These are phyloP conservation scores for Ogataea hybrid DNA, from an alignment of 1,139 yeast species.

Conservation along the genomic window DNA sequence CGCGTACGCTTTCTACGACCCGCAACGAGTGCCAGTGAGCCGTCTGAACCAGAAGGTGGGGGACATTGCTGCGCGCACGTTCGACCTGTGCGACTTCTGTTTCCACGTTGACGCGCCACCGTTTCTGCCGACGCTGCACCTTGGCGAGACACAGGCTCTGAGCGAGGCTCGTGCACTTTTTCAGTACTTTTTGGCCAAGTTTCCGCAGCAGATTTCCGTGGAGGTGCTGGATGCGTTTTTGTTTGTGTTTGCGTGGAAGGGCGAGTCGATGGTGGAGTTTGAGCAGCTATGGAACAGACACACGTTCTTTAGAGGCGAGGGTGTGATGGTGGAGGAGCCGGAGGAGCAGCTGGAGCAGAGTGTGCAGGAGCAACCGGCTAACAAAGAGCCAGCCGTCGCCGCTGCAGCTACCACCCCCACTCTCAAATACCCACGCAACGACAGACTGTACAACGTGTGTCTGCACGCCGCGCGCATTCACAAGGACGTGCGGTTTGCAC, in stretches of 20 bases:
- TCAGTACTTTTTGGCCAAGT: conserved; percentile 47
- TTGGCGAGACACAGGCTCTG: conserved; percentile 41
- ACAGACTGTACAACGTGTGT: conserved; percentile 58
- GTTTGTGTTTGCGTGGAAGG: conserved; percentile 50
- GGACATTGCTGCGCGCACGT: conserved; percentile 27
- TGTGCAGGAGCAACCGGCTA: neutral
- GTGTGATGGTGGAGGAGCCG: conserved; percentile 30
- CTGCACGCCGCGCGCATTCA: conserved; percentile 63
- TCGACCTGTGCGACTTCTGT: conserved; percentile 27
- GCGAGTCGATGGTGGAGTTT: conserved; percentile 46
- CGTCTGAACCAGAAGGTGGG: conserved; percentile 29
- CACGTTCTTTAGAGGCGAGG: conserved; percentile 40
- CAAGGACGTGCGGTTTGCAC: conserved; percentile 55
- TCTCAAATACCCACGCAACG: conserved; percentile 43
- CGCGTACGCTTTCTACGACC: conserved; percentile 46
- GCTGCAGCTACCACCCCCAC: conserved; percentile 7
- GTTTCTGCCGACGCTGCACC: conserved; percentile 55
- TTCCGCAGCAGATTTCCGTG: conserved; percentile 43
- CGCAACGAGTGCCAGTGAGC: conserved; percentile 36
- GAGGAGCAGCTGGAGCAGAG: no score
- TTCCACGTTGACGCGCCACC: conserved; percentile 48
- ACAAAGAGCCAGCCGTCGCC: conserved; percentile 1
- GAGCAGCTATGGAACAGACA: conserved; percentile 45
- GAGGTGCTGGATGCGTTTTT: conserved; percentile 51
- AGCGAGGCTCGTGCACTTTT: conserved; percentile 82